Conservation (phyloP, 1,139 yeast species). For the Kodamaea arcana region DNA sequence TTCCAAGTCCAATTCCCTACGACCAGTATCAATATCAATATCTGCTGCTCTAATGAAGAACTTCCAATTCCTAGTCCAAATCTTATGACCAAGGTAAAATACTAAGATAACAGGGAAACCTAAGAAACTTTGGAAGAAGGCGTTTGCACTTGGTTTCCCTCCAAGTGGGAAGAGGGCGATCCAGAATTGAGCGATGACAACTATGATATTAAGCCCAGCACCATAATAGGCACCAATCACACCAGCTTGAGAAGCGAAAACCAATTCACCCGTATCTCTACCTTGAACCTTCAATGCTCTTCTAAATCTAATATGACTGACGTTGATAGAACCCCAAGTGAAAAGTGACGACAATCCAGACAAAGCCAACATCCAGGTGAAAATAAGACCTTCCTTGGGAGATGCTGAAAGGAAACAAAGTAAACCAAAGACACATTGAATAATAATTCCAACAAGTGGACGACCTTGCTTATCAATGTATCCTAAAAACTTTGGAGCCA, state of each 20-base stretch:
- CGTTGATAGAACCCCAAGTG: constrained; percentile 35
- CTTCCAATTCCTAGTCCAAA: constrained; percentile 42
- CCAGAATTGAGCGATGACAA: constrained; percentile 40
- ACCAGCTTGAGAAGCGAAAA: constrained; percentile 31
- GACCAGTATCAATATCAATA: constrained; percentile 52
- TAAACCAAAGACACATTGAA: constrained; percentile 44
- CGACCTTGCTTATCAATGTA: constrained; percentile 74
- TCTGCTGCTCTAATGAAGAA: constrained; percentile 38
- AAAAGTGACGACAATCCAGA: constrained; percentile 36
- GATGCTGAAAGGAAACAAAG: constrained; percentile 39
- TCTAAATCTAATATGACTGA: constrained; percentile 35
- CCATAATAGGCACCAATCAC: constrained; percentile 30
- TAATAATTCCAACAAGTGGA: constrained; percentile 63
- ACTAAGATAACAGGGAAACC: constrained; percentile 50
- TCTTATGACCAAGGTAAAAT: constrained; percentile 48
- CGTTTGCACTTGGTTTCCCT: constrained; percentile 27
- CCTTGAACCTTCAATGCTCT: constrained; percentile 30
- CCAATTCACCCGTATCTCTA: constrained; percentile 28
- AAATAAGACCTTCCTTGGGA: constrained; percentile 27
- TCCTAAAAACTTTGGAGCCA: constrained; percentile 69
- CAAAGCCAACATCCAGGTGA: constrained; percentile 34
- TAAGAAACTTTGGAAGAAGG: constrained; percentile 51
- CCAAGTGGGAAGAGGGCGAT: constrained; percentile 39
- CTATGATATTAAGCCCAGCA: constrained; percentile 23
- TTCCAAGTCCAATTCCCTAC: constrained; percentile 54